A percentile compares a stretch with the other conserved stretches of the same genome.
These are phyloP conservation scores for Trichoderma guizhouense DNA, from an alignment of 2,329 filamentous ascomycete species.

Conservation along the genomic window DNA sequence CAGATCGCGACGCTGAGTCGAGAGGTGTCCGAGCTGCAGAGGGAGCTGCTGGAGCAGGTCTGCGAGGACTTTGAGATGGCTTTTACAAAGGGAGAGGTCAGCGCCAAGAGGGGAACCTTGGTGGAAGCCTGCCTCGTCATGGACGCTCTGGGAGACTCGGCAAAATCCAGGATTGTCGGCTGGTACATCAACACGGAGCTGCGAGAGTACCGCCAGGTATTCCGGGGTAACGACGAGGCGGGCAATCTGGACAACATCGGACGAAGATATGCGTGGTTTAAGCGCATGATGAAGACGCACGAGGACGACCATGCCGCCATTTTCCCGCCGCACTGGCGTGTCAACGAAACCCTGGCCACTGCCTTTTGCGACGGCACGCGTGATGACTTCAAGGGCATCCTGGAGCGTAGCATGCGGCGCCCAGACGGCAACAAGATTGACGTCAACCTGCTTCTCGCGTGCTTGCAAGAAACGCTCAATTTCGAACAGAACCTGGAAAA, in stretches of 20 bases:
- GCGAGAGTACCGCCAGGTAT: conserved; percentile 92
- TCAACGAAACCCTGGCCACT: conserved; percentile 84
- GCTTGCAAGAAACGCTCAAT: conserved; percentile 91
- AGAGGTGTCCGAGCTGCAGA: conserved; percentile 89
- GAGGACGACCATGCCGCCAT: conserved; percentile 88
- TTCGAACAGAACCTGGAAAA: conserved; percentile 91
- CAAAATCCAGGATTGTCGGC: conserved; percentile 74
- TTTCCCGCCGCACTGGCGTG: conserved; percentile 84
- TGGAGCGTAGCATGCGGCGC: conserved; percentile 81
- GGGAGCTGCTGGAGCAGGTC: conserved; percentile 92
- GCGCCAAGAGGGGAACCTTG: conserved; percentile 64
- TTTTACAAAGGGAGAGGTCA: conserved; percentile 84
- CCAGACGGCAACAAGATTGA: conserved; percentile 76
- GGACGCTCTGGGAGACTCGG: conserved; percentile 88
- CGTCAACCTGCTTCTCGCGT: conserved; percentile 83
- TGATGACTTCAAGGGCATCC: conserved; percentile 90
- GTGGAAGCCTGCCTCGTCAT: conserved; percentile 89
- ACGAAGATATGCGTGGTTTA: conserved; percentile 92
- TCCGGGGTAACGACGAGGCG: conserved; percentile 93
- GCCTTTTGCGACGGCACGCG: conserved; percentile 93
- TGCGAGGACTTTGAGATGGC: conserved; percentile 97
- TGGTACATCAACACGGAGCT: conserved; percentile 99
- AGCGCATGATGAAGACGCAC: conserved; percentile 90
- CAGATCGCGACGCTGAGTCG: conserved; percentile 92
- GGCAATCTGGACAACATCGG: conserved; percentile 96